Conservation (phyloP, 352 stramenopile genomes). For the Phytophthora constricta region DNA sequence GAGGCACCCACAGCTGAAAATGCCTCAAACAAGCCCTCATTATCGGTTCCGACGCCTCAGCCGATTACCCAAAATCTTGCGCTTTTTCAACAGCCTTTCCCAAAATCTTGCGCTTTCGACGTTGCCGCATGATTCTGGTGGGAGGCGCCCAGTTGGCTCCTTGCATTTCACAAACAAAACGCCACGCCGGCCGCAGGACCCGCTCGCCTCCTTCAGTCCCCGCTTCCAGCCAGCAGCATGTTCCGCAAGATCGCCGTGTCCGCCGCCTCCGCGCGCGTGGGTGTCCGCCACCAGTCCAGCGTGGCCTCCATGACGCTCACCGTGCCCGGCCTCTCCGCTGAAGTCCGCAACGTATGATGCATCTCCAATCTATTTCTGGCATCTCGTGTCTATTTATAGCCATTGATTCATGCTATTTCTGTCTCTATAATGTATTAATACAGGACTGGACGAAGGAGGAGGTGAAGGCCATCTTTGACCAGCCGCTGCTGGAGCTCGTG, state of each 20-base stretch:
- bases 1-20: no score
- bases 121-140: conserved; percentile 30
- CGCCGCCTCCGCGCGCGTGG: conserved; percentile 18
- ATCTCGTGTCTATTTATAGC: neutral
- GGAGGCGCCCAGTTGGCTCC: conserved; percentile 3
- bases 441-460: conserved; percentile 96
- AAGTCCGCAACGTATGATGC: conserved; percentile 66
- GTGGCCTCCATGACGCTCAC: conserved; percentile 55
- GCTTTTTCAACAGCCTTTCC: no score
- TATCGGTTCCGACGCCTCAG: neutral
- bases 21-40: neutral
- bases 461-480: conserved; percentile 94
- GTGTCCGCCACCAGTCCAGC: conserved; percentile 40
- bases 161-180: conserved; percentile 39
- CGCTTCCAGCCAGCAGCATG: conserved; percentile 28
- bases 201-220: neutral
- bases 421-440: neutral
- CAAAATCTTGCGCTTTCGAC: conserved; percentile 7
- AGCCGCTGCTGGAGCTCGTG: conserved; percentile 97
- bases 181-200: conserved; percentile 17
- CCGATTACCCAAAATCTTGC: no score
- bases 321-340: conserved; percentile 66
- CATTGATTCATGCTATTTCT: no score
- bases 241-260: conserved; percentile 50
- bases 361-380: no score